phyloP scores from a whole-genome alignment of 768 basidiomycete species.

The Serendipita sp. region DNA sequence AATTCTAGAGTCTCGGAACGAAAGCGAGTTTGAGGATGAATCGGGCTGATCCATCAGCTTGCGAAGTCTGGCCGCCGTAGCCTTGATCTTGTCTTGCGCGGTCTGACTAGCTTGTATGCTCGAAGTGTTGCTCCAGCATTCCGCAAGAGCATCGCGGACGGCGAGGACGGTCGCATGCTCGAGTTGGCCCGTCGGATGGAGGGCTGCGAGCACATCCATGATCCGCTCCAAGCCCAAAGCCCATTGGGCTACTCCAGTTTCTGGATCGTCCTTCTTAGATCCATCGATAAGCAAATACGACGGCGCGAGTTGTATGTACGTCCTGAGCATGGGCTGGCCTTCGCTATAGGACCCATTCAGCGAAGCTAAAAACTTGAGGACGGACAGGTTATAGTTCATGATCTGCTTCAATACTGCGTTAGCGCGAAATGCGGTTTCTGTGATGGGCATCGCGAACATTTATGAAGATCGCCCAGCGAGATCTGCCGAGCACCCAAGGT shows the following conservation, averaged over 20 bases:
- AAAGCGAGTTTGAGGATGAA: background rate
- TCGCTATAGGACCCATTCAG: background rate
- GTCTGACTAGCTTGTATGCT: too few relatives aligned
- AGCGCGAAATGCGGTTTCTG: background rate
- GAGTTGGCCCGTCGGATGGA: background rate
- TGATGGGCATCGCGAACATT: too few relatives aligned
- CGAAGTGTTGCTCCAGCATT: background rate
- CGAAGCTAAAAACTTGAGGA: background rate
- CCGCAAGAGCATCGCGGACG: background rate
- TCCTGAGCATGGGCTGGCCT: background rate
- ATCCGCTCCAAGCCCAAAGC: background rate
- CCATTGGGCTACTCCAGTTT: conserved; percentile 1
- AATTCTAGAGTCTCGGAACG: background rate
- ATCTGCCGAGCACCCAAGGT: too few relatives aligned
- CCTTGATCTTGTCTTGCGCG: background rate
- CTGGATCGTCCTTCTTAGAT: background rate
- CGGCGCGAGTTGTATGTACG: background rate
- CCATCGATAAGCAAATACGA: background rate
- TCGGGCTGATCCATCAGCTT: background rate
- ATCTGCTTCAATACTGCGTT: background rate
- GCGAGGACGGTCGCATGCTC: background rate
- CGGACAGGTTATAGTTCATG: conserved; percentile 1
- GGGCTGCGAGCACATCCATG: background rate
- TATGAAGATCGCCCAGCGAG: too few relatives aligned
- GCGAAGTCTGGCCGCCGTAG: background rate